Conservation (phyloP, 164 flowering plant genomes). For the Hamamelis virginiana region DNA sequence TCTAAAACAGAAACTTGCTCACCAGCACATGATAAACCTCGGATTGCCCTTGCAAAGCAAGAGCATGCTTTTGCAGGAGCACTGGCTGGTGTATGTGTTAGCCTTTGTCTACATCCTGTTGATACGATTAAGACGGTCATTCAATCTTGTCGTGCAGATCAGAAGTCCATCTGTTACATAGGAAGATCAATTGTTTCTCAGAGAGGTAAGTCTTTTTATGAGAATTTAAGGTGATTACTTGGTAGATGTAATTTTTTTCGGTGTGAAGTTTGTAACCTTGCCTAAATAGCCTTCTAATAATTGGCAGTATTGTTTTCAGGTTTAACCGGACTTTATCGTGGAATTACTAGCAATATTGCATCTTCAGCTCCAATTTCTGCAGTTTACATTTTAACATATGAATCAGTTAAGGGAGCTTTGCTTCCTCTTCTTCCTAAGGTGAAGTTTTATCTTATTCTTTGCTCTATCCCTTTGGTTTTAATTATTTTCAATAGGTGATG, state of each 20-base stretch:
- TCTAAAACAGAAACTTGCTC: conserved; percentile 16
- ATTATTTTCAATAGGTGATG: background rate
- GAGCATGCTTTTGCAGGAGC: conserved; percentile 98
- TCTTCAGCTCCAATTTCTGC: conserved; percentile 98
- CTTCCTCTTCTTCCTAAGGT: conserved; percentile 90
- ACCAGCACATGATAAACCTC: conserved; percentile 26
- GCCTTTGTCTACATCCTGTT: conserved; percentile 93
- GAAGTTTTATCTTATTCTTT: conserved; percentile 4
- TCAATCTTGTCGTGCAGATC: conserved; percentile 63
- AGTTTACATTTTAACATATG: conserved; percentile 89
- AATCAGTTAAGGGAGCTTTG: conserved; percentile 78
- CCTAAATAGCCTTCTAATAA: background rate
- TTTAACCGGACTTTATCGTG: conserved; percentile 84
- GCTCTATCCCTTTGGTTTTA: background rate
- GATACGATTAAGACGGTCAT: conserved; percentile 89
- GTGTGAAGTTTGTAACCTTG: background rate
- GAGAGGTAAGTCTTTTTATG: conserved; percentile 56
- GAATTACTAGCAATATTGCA: conserved; percentile 84
- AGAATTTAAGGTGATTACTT: background rate
- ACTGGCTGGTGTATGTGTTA: conserved; percentile 84
- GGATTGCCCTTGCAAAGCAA: conserved; percentile 48
- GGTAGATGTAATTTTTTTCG: background rate
- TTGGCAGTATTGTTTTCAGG: conserved; percentile 45
- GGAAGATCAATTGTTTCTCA: conserved; percentile 76
- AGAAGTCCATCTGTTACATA: conserved; percentile 49